A percentile compares a stretch with the other conserved stretches of the same genome.
These are phyloP conservation scores for Chlamydomonas sphaeroides DNA, from an alignment of 139 green algal species.

Conservation along the genomic window DNA sequence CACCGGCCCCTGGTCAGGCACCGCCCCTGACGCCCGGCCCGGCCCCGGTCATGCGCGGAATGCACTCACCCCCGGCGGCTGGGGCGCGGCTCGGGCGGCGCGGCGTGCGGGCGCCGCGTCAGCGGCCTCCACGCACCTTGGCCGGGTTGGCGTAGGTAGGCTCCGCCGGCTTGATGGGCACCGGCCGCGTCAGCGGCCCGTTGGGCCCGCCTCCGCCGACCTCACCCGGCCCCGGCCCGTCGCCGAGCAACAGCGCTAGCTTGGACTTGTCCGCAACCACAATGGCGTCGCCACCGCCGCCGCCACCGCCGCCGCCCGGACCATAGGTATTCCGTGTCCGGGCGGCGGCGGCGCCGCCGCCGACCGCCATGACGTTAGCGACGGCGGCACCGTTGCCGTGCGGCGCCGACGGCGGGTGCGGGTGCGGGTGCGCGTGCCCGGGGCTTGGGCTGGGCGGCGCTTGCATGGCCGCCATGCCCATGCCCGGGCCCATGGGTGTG, in stretches of 20 bases:
- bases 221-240: neutral
- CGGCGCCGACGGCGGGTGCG: neutral
- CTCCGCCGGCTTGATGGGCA: conserved; percentile 17
- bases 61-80: neutral
- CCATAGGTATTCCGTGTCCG: conserved; percentile 1
- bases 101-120: neutral
- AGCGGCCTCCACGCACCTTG: neutral
- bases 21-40: neutral
- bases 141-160: conserved; percentile 19
- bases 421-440: neutral
- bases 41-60: too few relatives aligned
- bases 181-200: conserved; percentile 9
- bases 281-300: conserved; percentile 6
- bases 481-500: neutral
- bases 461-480: neutral
- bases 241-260: conserved; percentile 35
- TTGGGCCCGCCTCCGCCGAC: neutral
- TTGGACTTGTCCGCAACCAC: conserved; percentile 30
- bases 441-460: neutral
- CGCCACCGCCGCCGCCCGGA: neutral
- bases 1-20: neutral
- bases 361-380: conserved; percentile 16
- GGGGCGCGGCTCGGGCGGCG: too few relatives aligned
- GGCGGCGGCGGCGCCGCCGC: neutral
- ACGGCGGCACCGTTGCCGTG: neutral